Conservation (phyloP, 352 stramenopile species). For the Globisporangium yorkense region DNA sequence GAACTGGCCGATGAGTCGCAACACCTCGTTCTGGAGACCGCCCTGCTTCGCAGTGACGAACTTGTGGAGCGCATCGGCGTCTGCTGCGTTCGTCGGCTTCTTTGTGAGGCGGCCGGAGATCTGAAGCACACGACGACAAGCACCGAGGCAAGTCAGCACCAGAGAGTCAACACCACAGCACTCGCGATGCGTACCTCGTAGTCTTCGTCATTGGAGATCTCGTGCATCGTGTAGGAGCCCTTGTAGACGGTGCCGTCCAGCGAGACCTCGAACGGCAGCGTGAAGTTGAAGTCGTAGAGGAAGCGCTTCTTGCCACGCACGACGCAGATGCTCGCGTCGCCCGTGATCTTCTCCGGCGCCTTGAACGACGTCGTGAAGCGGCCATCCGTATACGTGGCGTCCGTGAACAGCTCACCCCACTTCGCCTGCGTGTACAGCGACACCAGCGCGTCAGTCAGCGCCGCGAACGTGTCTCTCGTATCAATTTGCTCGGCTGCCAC, state of each 20-base stretch:
- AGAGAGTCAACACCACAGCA: neutral
- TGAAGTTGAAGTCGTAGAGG: conserved; percentile 85
- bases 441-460: neutral
- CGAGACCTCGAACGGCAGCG: conserved; percentile 61
- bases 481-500: neutral
- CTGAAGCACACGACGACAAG: conserved; percentile 15
- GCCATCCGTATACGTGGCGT: conserved; percentile 31
- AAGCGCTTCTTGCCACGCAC: conserved; percentile 86
- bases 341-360: conserved; percentile 62
- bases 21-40: conserved; percentile 58
- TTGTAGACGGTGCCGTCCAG: conserved; percentile 45
- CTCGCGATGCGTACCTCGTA: conserved; percentile 47
- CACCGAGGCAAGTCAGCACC: neutral
- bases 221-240: conserved; percentile 66
- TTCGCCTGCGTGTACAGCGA: conserved; percentile 30
- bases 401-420: conserved; percentile 47
- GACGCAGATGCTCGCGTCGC: conserved; percentile 85
- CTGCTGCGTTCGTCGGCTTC: conserved; percentile 31
- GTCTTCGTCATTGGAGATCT: conserved; percentile 86
- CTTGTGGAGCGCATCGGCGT: conserved; percentile 40
- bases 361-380: conserved; percentile 41
- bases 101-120: conserved; percentile 55
- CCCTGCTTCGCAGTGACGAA: conserved; percentile 41
- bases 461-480: neutral
- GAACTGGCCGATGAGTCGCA: conserved; percentile 57